Conservation (phyloP, 495 filamentous ascomycete genomes). For the Penicillium bialowiezense region DNA sequence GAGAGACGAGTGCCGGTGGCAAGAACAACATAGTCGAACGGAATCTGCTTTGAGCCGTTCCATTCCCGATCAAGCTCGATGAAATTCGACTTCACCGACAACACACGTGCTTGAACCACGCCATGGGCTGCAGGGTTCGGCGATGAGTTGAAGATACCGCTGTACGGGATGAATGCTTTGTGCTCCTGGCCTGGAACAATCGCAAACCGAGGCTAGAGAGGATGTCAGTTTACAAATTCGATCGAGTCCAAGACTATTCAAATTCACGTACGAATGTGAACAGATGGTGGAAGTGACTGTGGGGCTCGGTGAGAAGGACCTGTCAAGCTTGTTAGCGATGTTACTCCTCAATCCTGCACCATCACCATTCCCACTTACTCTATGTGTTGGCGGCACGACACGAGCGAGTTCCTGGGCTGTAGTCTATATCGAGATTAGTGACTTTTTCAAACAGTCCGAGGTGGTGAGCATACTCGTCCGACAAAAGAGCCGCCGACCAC, state of each 20-base stretch:
- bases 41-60: constrained; percentile 38
- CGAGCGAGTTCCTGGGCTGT: constrained; percentile 39
- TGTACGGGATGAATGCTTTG: constrained; percentile 56
- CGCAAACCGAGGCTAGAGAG: constrained; percentile 47
- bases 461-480: constrained; percentile 27
- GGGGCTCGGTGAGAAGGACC: constrained; percentile 48
- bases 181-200: constrained; percentile 48
- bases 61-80: constrained; percentile 47
- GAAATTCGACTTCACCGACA: constrained; percentile 35
- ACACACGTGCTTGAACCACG: constrained; percentile 42
- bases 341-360: too few species aligned
- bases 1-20: constrained; percentile 48
- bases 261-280: constrained; percentile 47
- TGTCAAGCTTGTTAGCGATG: constrained; percentile 9
- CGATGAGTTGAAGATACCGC: constrained; percentile 30
- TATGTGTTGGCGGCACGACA: constrained; percentile 35
- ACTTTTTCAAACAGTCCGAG: not conserved
- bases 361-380: constrained; percentile 10
- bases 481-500: constrained; percentile 45
- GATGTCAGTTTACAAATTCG: not conserved
- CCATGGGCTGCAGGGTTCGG: constrained; percentile 33
- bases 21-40: constrained; percentile 46
- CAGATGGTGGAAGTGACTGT: constrained; percentile 54
- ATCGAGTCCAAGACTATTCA: not conserved
- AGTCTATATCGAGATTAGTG: constrained; percentile 15